A percentile compares a stretch with the other conserved stretches of the same genome.
phyloP scores from a whole-genome alignment of 257 asterid species.

The Agastache rugosa region DNA sequence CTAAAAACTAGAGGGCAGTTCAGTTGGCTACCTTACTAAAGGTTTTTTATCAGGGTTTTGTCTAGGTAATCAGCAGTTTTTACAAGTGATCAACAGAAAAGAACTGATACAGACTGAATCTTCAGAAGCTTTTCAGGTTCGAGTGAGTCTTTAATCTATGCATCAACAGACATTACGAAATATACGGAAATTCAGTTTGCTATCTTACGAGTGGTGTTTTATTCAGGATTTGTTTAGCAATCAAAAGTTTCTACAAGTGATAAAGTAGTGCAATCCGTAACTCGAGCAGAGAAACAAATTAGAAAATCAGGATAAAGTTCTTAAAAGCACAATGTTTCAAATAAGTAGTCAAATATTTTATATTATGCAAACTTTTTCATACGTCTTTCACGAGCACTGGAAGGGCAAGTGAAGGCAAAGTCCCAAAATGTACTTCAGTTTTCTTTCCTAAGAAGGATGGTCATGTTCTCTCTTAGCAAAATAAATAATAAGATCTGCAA shows the following conservation, averaged over 20 bases:
- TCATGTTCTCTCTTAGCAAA: conserved; percentile 1
- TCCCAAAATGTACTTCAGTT: conserved; percentile 8
- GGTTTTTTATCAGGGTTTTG: too few species aligned
- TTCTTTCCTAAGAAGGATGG: conserved; percentile 27
- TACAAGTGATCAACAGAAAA: too few species aligned
- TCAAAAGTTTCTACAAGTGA: conserved; percentile 9
- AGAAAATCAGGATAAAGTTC: conserved; percentile 1
- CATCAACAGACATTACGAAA: too few species aligned
- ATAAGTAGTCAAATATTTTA: background rate
- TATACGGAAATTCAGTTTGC: too few species aligned
- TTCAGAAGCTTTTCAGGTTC: too few species aligned
- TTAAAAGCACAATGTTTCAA: background rate
- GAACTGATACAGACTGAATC: too few species aligned
- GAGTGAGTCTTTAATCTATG: too few species aligned
- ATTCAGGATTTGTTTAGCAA: conserved; percentile 21
- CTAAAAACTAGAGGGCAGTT: too few species aligned
- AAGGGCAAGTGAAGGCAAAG: background rate
- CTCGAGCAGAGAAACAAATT: conserved; percentile 9
- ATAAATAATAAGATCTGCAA: background rate
- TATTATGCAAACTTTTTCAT: conserved; percentile 1
- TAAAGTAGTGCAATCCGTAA: conserved; percentile 23
- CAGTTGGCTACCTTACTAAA: too few species aligned
- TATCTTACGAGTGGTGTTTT: background rate
- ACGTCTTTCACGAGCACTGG: conserved; percentile 1
- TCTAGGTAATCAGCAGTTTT: too few species aligned